These are phyloP conservation scores for Arthrobotrys megalospora DNA, from an alignment of 2,329 filamentous ascomycete genomes.

Conservation along the genomic window DNA sequence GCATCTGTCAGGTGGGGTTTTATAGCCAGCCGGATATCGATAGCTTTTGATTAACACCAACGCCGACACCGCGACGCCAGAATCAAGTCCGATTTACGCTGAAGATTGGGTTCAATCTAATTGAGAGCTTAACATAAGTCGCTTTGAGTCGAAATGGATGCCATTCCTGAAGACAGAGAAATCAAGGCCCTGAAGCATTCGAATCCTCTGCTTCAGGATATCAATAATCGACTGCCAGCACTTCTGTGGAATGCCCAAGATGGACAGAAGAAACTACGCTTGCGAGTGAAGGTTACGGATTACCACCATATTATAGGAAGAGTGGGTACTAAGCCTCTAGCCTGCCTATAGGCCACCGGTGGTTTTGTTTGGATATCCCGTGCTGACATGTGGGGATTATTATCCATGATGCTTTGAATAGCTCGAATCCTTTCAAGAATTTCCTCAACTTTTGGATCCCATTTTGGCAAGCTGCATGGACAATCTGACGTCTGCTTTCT, in stretches of 20 bases:
- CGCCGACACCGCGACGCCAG: not conserved
- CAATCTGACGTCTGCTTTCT: slow-evolving; percentile 80
- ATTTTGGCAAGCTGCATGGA: slow-evolving; percentile 83
- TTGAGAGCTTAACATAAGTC: not conserved
- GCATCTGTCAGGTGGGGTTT: not conserved
- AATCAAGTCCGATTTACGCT: not conserved
- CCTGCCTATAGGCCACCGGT: not conserved
- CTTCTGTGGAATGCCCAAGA: slow-evolving; percentile 73
- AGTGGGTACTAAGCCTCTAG: slow-evolving; percentile 10
- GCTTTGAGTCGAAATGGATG: slow-evolving; percentile 73
- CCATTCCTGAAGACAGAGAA: slow-evolving; percentile 72
- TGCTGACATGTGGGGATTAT: not conserved
- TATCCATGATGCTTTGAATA: not conserved
- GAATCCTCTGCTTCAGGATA: slow-evolving; percentile 74
- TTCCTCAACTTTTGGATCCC: slow-evolving; percentile 91
- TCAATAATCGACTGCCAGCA: slow-evolving; percentile 72
- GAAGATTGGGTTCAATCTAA: not conserved
- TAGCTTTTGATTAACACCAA: no score
- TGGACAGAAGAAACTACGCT: slow-evolving; percentile 69
- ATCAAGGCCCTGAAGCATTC: slow-evolving; percentile 76
- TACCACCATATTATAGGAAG: slow-evolving; percentile 44
- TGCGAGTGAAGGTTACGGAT: slow-evolving; percentile 69
- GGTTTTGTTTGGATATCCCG: not conserved
- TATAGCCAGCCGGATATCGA: not conserved
- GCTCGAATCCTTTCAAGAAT: slow-evolving; percentile 93